These are phyloP conservation scores for Phialophora expanda DNA, from an alignment of 2,329 filamentous ascomycete species.

Conservation along the genomic window DNA sequence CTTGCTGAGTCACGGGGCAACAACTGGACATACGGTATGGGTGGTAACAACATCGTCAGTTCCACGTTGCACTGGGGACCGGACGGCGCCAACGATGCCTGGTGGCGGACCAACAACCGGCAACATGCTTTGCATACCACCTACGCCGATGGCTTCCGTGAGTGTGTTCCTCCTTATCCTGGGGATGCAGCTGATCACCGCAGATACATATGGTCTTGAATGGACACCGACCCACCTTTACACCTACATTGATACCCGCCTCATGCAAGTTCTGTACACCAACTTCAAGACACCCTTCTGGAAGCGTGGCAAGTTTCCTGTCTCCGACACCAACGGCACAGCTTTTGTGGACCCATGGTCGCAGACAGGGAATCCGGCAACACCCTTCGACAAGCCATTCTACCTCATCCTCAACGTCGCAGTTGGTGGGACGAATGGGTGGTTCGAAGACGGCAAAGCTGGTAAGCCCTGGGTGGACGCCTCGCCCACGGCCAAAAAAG, in stretches of 20 bases:
- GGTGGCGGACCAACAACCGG: slow-evolving; percentile 84
- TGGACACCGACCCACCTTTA: slow-evolving; percentile 90
- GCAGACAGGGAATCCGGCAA: slow-evolving; percentile 63
- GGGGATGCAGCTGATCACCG: not conserved
- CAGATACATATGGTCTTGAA: slow-evolving; percentile 76
- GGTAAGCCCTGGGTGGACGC: slow-evolving; percentile 81
- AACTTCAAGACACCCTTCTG: slow-evolving; percentile 73
- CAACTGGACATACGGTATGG: slow-evolving; percentile 75
- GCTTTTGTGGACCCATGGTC: slow-evolving; percentile 68
- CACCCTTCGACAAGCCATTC: slow-evolving; percentile 77
- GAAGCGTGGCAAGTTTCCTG: slow-evolving; percentile 70
- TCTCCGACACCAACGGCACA: slow-evolving; percentile 68
- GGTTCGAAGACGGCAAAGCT: slow-evolving; percentile 75
- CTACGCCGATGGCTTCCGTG: slow-evolving; percentile 66
- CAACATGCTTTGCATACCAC: slow-evolving; percentile 74
- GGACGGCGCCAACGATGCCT: slow-evolving; percentile 71
- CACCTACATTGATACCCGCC: slow-evolving; percentile 79
- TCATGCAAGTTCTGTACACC: slow-evolving; percentile 80
- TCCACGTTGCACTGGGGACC: slow-evolving; percentile 85
- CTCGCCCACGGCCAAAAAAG: slow-evolving; percentile 68
- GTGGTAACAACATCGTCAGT: slow-evolving; percentile 80
- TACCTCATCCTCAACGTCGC: slow-evolving; percentile 78
- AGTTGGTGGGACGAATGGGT: slow-evolving; percentile 79
- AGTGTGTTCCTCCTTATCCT: not conserved
- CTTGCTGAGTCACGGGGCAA: slow-evolving; percentile 82